Evolutionary conservation across 2,329 filamentous ascomycete species (phyloP), one percentile per base, ranked within the genome.

Genomic region (Paecilomyces sp.): DNA sequence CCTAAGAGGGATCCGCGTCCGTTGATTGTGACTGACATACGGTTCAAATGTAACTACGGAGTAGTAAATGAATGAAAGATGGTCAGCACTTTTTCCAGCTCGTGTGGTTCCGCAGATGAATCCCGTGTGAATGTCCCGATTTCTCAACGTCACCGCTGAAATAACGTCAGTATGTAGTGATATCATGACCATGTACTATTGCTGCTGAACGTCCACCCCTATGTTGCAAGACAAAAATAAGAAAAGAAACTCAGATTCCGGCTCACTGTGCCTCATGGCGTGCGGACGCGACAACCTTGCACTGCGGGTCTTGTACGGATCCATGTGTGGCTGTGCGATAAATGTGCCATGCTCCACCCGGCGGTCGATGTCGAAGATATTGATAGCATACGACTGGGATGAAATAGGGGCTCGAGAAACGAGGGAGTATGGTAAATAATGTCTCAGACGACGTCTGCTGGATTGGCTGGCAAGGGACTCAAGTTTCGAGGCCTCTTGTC

Each of bases 321-420:
- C 57, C 25, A 54, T 54, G 25, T 58, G 57, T 58, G 57, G 57
- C 57, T 58, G 57, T 58, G 57, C 57, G 34, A 28, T 18, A 13
- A 54, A 31, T 58, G 13, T 58, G 57, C 50, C 30, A 30, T 58
- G 57, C 41, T 51, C 41, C 41, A 36, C 33, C n/a, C n/a, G 55
- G 12, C 55, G 50, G 24, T 22, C 36, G 36, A 41, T n/a, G 36
- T 47, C 41, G 41, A 47, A 15, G 41, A 47, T 47, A 47, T 47
- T 47, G 41, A 47, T 47, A 47, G 41, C n/a, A 47, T 22, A 47
- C 41, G 18, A 22, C n/a, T 15, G 41, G 41, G 41, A 22, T 47
- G 6, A 22, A 47, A 47, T 47, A 47, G 41, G 36, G 41, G 41
- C 41, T 11, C n/a, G 41, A 47, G 8, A 47, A 9, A 11, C 41